Conservation (phyloP, 1,284 basidiomycete species). For the Vanrija pseudolonga region DNA sequence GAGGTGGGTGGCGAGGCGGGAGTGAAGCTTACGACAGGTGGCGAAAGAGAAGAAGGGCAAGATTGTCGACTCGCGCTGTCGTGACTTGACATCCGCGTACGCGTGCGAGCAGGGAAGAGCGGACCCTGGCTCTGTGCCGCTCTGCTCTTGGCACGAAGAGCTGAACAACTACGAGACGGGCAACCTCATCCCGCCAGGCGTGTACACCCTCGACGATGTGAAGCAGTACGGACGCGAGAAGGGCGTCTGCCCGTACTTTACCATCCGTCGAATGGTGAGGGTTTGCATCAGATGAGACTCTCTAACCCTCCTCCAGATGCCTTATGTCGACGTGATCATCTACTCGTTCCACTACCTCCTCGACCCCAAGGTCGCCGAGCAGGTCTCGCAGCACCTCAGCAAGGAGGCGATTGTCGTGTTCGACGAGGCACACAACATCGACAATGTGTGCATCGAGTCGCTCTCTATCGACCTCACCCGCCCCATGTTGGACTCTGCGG, state of each 20-base stretch:
- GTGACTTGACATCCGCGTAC: slow-evolving; percentile 86
- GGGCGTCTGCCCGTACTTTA: slow-evolving; percentile 92
- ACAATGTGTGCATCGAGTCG: slow-evolving; percentile 99
- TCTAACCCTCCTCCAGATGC: slow-evolving; percentile 63
- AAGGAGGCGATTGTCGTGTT: slow-evolving; percentile 99
- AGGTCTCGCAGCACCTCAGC: slow-evolving; percentile 95
- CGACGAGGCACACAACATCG: slow-evolving; percentile 99
- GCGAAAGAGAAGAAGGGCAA: slow-evolving; percentile 97
- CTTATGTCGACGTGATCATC: slow-evolving; percentile 92
- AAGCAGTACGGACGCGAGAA: slow-evolving; percentile 83
- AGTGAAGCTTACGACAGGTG: slow-evolving; percentile 55
- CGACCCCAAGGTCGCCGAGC: slow-evolving; percentile 98
- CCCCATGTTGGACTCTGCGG: slow-evolving; percentile 95
- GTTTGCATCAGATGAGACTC: not conserved
- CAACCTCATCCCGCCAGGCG: slow-evolving; percentile 76
- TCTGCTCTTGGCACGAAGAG: slow-evolving; percentile 95
- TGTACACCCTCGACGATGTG: slow-evolving; percentile 93
- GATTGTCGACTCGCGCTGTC: slow-evolving; percentile 92
- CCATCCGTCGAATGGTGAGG: slow-evolving; percentile 87
- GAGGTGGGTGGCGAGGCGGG: slow-evolving; percentile 59
- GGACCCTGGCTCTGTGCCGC: slow-evolving; percentile 84
- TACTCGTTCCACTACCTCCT: slow-evolving; percentile 99
- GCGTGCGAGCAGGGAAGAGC: slow-evolving; percentile 80
- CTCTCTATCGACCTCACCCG: slow-evolving; percentile 97
- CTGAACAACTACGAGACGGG: slow-evolving; percentile 78